phyloP scores from a whole-genome alignment of 441 rosid genomes.

The Manihot esculenta region DNA sequence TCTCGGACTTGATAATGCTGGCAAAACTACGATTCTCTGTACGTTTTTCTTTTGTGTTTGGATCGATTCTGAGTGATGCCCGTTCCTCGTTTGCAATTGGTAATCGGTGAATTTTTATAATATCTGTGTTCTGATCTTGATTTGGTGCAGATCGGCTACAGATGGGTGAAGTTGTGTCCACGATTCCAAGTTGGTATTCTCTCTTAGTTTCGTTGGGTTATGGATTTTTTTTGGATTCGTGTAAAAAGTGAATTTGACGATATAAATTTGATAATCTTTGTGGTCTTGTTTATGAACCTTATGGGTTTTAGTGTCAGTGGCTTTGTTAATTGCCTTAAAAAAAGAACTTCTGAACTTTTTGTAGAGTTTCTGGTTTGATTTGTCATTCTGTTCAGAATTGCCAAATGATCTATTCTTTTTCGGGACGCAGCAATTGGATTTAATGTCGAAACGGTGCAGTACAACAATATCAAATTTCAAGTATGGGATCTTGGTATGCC shows the following conservation, averaged over 20 bases:
- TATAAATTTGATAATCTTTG: neutral
- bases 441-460: conserved; percentile 86
- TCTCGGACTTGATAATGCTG: conserved; percentile 83
- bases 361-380: conserved; percentile 1
- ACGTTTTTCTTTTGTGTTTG: conserved; percentile 13
- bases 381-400: neutral
- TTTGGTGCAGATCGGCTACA: conserved; percentile 78
- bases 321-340: neutral
- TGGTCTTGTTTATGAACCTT: neutral
- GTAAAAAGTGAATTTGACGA: neutral
- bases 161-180: conserved; percentile 95
- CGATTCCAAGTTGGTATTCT: conserved; percentile 76
- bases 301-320: neutral
- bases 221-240: neutral
- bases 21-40: conserved; percentile 78
- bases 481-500: conserved; percentile 91
- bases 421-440: conserved; percentile 80
- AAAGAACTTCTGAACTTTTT: neutral
- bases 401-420: conserved; percentile 17
- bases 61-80: neutral
- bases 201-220: conserved; percentile 1
- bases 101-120: conserved; percentile 3
- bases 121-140: conserved; percentile 10
- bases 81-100: conserved; percentile 21
- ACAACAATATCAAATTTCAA: conserved; percentile 90